A percentile compares a stretch with the other conserved stretches of the same genome.
These are phyloP conservation scores for Globisporangium solare DNA, from an alignment of 352 stramenopile species.

Conservation along the genomic window DNA sequence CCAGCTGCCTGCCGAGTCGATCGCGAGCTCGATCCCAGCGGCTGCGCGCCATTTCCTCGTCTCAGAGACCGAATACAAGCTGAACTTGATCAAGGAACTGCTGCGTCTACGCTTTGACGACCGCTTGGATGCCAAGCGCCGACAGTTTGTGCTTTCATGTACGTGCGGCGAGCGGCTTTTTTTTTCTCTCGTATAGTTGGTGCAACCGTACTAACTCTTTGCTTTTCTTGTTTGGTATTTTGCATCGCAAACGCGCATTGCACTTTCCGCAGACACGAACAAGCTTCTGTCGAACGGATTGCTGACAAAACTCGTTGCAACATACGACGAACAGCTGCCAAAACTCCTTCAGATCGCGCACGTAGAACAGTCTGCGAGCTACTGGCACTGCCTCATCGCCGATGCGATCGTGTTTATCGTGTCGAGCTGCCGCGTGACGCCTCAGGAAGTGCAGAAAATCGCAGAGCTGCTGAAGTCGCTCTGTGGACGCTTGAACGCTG, in stretches of 20 bases:
- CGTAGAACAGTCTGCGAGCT: constrained; percentile 63
- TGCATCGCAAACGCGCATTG: not conserved
- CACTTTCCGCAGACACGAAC: constrained; percentile 40
- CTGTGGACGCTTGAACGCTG: constrained; percentile 47
- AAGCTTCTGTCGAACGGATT: constrained; percentile 46
- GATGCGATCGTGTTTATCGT: constrained; percentile 63
- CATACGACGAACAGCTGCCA: constrained; percentile 46
- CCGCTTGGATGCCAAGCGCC: constrained; percentile 42
- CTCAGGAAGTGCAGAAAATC: constrained; percentile 52
- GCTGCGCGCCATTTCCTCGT: constrained; percentile 73
- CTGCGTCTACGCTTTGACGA: constrained; percentile 61
- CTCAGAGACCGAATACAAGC: constrained; percentile 70
- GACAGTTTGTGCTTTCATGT: constrained; percentile 59
- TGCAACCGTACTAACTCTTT: not conserved
- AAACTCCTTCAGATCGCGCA: constrained; percentile 51
- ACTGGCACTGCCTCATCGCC: constrained; percentile 72
- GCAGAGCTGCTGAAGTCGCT: constrained; percentile 48
- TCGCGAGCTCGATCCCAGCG: constrained; percentile 53
- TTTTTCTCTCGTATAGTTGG: not conserved
- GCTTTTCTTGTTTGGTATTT: too few relatives aligned
- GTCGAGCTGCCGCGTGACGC: constrained; percentile 44
- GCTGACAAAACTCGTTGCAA: constrained; percentile 40
- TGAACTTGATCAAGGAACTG: constrained; percentile 73
- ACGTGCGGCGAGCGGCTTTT: not conserved
- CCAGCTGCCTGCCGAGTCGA: constrained; percentile 37